A percentile compares a stretch with the other conserved stretches of the same genome.
phyloP scores from a whole-genome alignment of 768 basidiomycete species.

The Macrolepiota dolichaula region DNA sequence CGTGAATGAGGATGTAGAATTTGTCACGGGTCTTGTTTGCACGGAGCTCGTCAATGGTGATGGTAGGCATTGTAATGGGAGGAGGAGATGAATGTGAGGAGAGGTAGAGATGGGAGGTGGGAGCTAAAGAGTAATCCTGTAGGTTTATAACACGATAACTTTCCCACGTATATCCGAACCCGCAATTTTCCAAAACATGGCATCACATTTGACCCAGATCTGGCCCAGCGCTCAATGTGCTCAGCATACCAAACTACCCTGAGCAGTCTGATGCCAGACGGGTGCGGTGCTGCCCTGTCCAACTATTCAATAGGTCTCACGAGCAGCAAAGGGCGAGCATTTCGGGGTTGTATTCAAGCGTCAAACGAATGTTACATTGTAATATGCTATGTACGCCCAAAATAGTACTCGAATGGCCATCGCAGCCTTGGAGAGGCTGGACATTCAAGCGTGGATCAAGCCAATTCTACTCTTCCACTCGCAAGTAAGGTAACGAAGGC shows the following conservation, averaged over 20 bases:
- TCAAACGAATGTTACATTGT: conserved; percentile 11
- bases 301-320: not conserved
- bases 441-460: conserved; percentile 80
- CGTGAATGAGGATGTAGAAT: conserved; percentile 80
- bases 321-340: not conserved
- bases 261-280: not conserved
- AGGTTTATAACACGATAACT: conserved; percentile 11
- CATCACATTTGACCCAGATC: not conserved
- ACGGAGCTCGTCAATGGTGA: conserved; percentile 77
- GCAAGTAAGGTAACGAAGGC: conserved; percentile 82
- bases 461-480: conserved; percentile 61
- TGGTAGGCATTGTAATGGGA: conserved; percentile 34
- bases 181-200: conserved; percentile 24
- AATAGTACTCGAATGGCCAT: conserved; percentile 82
- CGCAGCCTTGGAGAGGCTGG: conserved; percentile 37
- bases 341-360: not conserved
- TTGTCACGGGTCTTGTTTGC: conserved; percentile 70
- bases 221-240: not conserved
- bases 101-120: conserved; percentile 26
- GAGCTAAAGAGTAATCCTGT: conserved; percentile 14
- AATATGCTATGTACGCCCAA: conserved; percentile 41
- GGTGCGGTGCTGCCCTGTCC: not conserved
- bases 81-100: conserved; percentile 21
- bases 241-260: not conserved
- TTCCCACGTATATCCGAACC: conserved; percentile 16